Base-by-base conservation (phyloP, 2,329 filamentous ascomycete genomes). In the Epichloe bromicola region DNA sequence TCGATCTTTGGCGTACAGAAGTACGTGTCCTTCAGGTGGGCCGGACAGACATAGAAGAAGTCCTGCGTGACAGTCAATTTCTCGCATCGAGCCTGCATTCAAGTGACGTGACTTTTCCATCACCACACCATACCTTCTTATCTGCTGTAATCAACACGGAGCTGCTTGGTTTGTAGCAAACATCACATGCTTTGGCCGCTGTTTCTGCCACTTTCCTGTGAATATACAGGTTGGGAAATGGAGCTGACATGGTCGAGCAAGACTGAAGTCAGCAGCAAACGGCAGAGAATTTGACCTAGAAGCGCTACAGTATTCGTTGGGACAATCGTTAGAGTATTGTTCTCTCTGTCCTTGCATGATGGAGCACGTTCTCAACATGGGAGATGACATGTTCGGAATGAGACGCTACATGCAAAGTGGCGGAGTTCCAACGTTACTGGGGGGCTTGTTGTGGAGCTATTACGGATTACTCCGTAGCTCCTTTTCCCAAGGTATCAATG, bases 71-170 rank as follows among this genome's bases (percentile, higher is more conserved):
- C 10, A 10, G 47, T 55, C 33, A 53, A 42, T 23, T 17, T 15
- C 40, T 20, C 30, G n/a, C 26, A 12, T 19, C 15, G 14, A 42
- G 19, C 17, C 40, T 42, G 11, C n/a, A 14, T 12, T 14, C 11
- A 14, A 23, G 40, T 11, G 8, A 19, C 20, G 10, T 42, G 5
- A 3, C n/a, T 20, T 12, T 42, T 10, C 14, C 37, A 17, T 11
- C 26, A 15, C 37, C 19, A 48, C 36, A 26, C 53, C 59, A 56
- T 61, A 93, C 90, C 80, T 91, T 93, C 61, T 88, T 90, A 61
- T 94, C 89, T 0, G 86, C 80, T 8, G 89, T 94, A 58, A 95
- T 87, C 50, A 98, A 74, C 17, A 97, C 91, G 57, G 85, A 94
- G 6, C 83, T 81, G 53, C 84, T 88, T 8, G 86, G 85, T 68